phyloP scores from a whole-genome alignment of 1,284 basidiomycete species.

The Leccinum insigne region DNA sequence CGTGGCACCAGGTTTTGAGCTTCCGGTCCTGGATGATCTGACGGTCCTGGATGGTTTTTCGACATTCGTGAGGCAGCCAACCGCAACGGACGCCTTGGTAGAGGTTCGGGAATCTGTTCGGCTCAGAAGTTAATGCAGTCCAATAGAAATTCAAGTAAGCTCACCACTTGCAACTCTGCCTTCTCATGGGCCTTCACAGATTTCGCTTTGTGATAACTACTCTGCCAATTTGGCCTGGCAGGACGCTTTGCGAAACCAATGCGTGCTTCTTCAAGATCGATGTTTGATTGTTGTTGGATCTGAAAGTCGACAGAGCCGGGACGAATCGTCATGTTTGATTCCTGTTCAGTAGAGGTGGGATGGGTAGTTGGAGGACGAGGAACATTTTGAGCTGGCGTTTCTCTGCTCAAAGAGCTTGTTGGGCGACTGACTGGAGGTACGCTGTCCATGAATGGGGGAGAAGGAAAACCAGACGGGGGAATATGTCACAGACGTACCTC shows the following conservation, averaged over 20 bases:
- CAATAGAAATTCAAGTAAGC: background rate
- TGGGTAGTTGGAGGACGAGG: no score
- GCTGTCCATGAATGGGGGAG: no score
- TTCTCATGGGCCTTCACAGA: background rate
- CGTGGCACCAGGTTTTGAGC: background rate
- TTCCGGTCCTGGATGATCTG: background rate
- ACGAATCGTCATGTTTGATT: no score
- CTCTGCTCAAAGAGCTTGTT: no score
- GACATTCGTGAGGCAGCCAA: background rate
- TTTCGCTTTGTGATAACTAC: background rate
- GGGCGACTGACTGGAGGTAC: no score
- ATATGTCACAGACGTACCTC: no score
- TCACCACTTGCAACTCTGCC: background rate
- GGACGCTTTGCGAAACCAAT: background rate
- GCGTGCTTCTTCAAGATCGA: no score
- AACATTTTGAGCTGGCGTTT: no score
- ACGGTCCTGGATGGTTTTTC: background rate
- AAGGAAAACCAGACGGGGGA: no score
- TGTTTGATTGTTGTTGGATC: no score
- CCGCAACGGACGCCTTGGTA: background rate
- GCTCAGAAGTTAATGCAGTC: background rate
- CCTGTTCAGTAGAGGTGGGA: no score
- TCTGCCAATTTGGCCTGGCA: background rate
- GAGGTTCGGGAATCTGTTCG: background rate
- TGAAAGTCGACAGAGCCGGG: no score